Evolutionary conservation across 495 filamentous ascomycete species (phyloP).

Genomic region (Hypoxylon fuscum): DNA sequence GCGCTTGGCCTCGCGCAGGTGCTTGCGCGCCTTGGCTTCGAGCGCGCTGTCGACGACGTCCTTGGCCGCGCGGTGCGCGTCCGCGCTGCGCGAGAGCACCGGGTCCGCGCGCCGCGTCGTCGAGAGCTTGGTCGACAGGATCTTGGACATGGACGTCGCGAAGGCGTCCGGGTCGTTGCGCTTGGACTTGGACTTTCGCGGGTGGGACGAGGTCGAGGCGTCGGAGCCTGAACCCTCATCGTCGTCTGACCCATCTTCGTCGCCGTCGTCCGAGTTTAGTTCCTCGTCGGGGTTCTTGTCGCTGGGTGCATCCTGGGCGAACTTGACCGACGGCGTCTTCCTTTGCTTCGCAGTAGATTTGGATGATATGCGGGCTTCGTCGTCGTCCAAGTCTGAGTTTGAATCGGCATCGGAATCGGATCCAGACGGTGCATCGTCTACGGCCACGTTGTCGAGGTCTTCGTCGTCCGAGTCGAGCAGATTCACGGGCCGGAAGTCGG

Average conservation of each 20-base stretch:
- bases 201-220: conserved; percentile 48
- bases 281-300: conserved; percentile 44
- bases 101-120: conserved; percentile 83
- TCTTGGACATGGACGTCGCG: conserved; percentile 89
- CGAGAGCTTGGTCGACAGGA: conserved; percentile 86
- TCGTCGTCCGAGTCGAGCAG: conserved; percentile 75
- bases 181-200: conserved; percentile 65
- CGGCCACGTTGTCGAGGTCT: conserved; percentile 57
- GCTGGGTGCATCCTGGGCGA: conserved; percentile 46
- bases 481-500: conserved; percentile 68
- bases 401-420: conserved; percentile 47
- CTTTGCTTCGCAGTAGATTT: conserved; percentile 23
- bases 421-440: conserved; percentile 54
- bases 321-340: conserved; percentile 38
- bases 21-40: conserved; percentile 78
- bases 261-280: conserved; percentile 45
- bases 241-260: conserved; percentile 36
- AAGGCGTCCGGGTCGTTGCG: conserved; percentile 92
- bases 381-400: conserved; percentile 51
- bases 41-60: conserved; percentile 77
- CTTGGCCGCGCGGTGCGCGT: conserved; percentile 70
- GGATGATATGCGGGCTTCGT: conserved; percentile 12
- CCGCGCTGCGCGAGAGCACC: conserved; percentile 80
- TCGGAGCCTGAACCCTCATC: conserved; percentile 50
- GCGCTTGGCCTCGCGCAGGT: conserved; percentile 82